Evolutionary conservation across 257 asterid species (phyloP).

Genomic region (Solanum tarijense): DNA sequence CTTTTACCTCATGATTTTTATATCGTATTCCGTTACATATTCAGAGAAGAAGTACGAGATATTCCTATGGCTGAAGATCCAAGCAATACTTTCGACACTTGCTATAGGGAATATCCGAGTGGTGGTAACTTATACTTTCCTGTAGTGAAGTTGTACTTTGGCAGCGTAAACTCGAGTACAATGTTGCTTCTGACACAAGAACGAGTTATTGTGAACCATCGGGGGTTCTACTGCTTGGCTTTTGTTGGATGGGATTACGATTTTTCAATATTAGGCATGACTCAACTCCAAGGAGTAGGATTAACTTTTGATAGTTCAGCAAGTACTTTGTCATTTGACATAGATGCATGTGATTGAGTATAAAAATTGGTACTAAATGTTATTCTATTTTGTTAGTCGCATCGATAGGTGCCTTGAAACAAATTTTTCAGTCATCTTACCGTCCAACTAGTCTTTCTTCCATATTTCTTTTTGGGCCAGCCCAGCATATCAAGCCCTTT

Average conservation of each 20-base stretch:
- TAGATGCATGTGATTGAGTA: not conserved
- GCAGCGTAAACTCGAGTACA: not conserved
- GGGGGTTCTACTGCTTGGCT: not conserved
- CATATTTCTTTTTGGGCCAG: no score
- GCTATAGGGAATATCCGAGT: not conserved
- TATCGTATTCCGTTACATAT: not conserved
- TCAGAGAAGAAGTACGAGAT: not conserved
- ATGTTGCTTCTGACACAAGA: not conserved
- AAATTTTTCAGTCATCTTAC: not conserved
- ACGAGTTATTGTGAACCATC: not conserved
- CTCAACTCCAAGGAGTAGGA: not conserved
- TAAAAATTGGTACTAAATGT: not conserved
- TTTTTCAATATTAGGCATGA: not conserved
- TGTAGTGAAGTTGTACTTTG: not conserved
- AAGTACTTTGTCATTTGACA: not conserved
- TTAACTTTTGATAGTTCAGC: not conserved
- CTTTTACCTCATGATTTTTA: not conserved
- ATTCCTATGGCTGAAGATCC: not conserved
- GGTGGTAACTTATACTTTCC: not conserved
- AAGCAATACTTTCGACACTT: not conserved
- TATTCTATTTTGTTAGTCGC: not conserved
- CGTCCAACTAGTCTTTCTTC: not conserved
- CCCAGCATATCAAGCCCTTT: no score
- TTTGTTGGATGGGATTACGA: not conserved
- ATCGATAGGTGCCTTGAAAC: not conserved